A percentile compares a stretch with the other conserved stretches of the same genome.
Conservation (phyloP, 208 protist species). For the Herpetomonas samuelpessoai region DNA sequence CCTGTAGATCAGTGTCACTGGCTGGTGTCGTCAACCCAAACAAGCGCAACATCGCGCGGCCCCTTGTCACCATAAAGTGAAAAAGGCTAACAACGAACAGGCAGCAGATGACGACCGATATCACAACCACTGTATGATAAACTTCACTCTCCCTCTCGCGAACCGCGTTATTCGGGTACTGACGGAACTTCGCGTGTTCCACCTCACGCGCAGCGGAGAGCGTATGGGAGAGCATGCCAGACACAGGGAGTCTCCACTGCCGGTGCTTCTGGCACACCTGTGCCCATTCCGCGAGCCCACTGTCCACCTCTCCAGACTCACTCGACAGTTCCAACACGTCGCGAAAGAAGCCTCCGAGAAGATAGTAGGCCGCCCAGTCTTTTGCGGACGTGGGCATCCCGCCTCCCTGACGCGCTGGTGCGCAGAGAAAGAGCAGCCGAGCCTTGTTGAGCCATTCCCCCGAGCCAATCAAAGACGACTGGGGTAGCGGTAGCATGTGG, state of each 20-base stretch:
- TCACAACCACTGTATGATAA: too few relatives aligned
- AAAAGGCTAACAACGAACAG: too few relatives aligned
- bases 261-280: background rate
- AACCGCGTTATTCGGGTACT: too few relatives aligned
- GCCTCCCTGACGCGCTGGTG: background rate
- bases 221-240: background rate
- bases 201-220: background rate
- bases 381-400: too few relatives aligned
- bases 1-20: too few relatives aligned
- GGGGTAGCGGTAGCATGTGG: conserved; percentile 40
- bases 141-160: too few relatives aligned
- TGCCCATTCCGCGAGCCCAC: background rate
- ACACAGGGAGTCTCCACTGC: conserved; percentile 2
- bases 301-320: background rate
- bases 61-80: too few relatives aligned
- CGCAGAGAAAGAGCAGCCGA: conserved; percentile 35
- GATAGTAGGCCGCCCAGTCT: background rate
- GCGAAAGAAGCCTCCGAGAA: background rate
- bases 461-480: conserved; percentile 8
- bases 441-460: conserved; percentile 42
- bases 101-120: too few relatives aligned
- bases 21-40: too few relatives aligned
- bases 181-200: background rate
- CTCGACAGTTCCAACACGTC: background rate
- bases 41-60: too few relatives aligned